Base-by-base conservation (phyloP, 2,329 filamentous ascomycete species). In the Sarocladiaceae sp. region DNA sequence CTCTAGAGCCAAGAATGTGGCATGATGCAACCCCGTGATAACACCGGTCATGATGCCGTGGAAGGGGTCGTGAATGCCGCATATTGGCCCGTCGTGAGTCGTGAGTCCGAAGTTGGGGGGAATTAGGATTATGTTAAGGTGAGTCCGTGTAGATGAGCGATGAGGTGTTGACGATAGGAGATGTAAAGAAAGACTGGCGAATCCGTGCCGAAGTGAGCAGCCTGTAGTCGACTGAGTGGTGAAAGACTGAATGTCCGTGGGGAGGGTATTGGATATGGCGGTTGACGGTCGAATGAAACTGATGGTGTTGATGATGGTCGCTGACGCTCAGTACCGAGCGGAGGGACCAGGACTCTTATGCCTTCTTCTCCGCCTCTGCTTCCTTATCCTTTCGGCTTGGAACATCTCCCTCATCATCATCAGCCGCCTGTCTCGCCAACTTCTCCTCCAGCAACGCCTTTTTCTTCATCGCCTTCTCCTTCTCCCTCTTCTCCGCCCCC, bases 361-460 rank as follows among this genome's bases (percentile, higher is more conserved):
- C 11, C 18, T 33, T 43, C 27, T 29, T 13, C 26, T 32, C 27
- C 16, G 26, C 19, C 15, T 43, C 33, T 33, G 21, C 27, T n/a
- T n/a, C n/a, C n/a, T n/a, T n/a, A n/a, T n/a, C n/a, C n/a, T n/a
- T n/a, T n/a, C n/a, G n/a, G n/a, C n/a, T n/a, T n/a, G n/a, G n/a
- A 18, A 27, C 27, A 7, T 48, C 43, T 12, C 49, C 45, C n/a
- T 41, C 48, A 3, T 48, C 44, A 2, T 50, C 47, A 21, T 46
- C 47, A 0, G 45, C 42, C 11, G 45, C 50, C 48, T 56, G 55
- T 43, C 46, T 53, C n/a, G 52, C 55, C 42, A 59, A 47, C 48
- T 51, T 54, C 54, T 63, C 59, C 47, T 65, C 61, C 15, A 67
- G 54, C 52, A 53, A 59, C 53, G 53, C 60, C 51, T 55, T 59